Evolutionary conservation across 352 stramenopile species (phyloP), one percentile per base, ranked within the genome.

Genomic region (Achlya hypogyna): DNA sequence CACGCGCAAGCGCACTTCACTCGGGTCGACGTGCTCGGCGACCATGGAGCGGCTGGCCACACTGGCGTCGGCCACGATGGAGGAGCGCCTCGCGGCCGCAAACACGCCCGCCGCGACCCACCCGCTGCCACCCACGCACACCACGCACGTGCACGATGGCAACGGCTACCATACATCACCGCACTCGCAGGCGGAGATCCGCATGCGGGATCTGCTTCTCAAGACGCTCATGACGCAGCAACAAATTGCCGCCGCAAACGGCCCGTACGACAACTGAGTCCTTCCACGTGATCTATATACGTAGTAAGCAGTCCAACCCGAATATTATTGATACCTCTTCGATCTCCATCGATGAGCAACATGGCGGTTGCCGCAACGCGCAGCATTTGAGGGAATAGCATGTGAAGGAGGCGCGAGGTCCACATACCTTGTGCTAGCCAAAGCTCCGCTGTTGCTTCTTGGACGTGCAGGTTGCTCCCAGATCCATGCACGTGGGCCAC

Each of bases 221-320:
- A 88, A 91, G 76, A 88, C 81, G 43, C 89, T 88, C 69, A 75
- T 88, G 71, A 91, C 83, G 51, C 82, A 89, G 65, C 81, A 89
- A 72, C 79, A 89, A 64, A 79, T 91, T 64, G 83, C 79, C 12
- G 77, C 79, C 6, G 38, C 38, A 10, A 45, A 45, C 6, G 38
- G 38, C 38, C 38, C 38, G 38, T 45, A 45, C 38, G 38, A 45
- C 49, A 56, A 22, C 42, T 49, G 18, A 18, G 22, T 49, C 42
- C 42, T 49, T 49, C 22, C 22, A 49, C 18, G 18, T 20, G 22
- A 49, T 49, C 42, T 49, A n/a, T n/a, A n/a, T n/a, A n/a, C 42
- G 18, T 49, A 20, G 42, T 49, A 49, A 49, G 18, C 42, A 49
- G 22, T 22, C 22, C 22, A n/a, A n/a, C n/a, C n/a, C n/a, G n/a